A percentile compares a stretch with the other conserved stretches of the same genome.
These are phyloP conservation scores for Triticum monococcum DNA, from an alignment of 176 grass and related monocot genomes.

Conservation along the genomic window DNA sequence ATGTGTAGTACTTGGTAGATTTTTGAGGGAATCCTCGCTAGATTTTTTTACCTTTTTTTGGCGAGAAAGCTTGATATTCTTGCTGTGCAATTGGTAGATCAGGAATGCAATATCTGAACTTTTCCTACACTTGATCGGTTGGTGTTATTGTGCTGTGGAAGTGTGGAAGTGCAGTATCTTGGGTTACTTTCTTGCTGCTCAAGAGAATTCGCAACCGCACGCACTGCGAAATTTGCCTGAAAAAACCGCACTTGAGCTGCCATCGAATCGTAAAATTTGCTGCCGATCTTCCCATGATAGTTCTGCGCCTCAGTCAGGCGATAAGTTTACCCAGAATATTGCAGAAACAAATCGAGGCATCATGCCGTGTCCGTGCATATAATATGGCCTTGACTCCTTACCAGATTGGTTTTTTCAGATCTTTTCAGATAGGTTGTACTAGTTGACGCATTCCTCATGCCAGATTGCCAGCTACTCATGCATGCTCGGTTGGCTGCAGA, in stretches of 20 bases:
- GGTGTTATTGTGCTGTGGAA: background rate
- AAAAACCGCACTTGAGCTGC: background rate
- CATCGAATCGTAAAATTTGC: background rate
- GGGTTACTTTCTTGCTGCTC: background rate
- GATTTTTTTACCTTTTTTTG: background rate
- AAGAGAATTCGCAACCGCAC: background rate
- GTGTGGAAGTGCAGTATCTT: background rate
- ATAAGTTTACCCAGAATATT: background rate
- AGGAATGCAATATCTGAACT: conserved; percentile 6
- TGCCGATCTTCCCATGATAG: background rate
- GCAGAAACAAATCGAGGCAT: background rate
- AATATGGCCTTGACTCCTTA: background rate
- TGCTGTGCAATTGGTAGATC: conserved; percentile 4
- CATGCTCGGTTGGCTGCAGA: background rate
- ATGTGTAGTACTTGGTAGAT: background rate
- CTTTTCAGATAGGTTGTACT: background rate
- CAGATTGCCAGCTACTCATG: background rate
- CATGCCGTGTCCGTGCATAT: background rate
- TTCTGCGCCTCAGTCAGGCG: background rate
- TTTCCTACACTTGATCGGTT: background rate
- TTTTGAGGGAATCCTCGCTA: background rate
- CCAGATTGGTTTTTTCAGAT: background rate
- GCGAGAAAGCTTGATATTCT: background rate
- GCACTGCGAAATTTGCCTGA: background rate
- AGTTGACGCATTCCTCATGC: background rate